Evolutionary conservation across 805 yeast species (phyloP), one percentile per base, ranked within the genome.

Genomic region (Priceomyces castillae): DNA sequence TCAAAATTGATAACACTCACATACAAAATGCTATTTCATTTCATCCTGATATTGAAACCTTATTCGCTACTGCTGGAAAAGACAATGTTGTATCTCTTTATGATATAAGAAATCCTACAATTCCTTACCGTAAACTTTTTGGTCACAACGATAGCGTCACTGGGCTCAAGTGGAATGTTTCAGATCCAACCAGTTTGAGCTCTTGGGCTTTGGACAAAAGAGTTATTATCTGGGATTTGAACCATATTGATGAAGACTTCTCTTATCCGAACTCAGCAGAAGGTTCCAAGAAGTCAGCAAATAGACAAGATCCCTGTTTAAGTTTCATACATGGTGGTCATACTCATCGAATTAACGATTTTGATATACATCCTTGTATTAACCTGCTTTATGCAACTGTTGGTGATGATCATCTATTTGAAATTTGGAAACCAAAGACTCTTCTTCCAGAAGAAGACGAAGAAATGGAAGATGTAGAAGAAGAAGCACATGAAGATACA

Each of bases 241-340:
- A 71, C 44, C 71, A 73, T 46, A 62, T 85, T 44, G 78, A 73
- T 23, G 81, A 80, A 42, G 84, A 79, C 26, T 78, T 76, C 48
- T 35, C 57, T 2, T 65, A 68, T 37, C 72, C 73, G 1, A 47
- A 47, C 5, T 46, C 46, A 11, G 10, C 15, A 4, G 64, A 58
- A 2, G 38, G 40, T 9, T 77, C 72, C 41, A 84, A 76, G 50
- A 82, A 77, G 48, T 73, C 74, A 22, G 75, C 75, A 28, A 45
- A 41, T 37, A 50, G 48, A 22, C 78, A 76, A 47, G 95, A 90
- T 49, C 94, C 96, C 4, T 84, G 89, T 59, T 73, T 89, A 44
- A 64, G 67, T 18, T 89, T 87, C 57, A 77, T 87, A 55, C 96
- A 90, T 62, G 96, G 95, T 12, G 96, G 96, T 10, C 96, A 89